A percentile compares a stretch with the other conserved stretches of the same genome.
These are phyloP conservation scores for Takashimella tepidaria DNA, from an alignment of 1,284 basidiomycete genomes.

Conservation along the genomic window DNA sequence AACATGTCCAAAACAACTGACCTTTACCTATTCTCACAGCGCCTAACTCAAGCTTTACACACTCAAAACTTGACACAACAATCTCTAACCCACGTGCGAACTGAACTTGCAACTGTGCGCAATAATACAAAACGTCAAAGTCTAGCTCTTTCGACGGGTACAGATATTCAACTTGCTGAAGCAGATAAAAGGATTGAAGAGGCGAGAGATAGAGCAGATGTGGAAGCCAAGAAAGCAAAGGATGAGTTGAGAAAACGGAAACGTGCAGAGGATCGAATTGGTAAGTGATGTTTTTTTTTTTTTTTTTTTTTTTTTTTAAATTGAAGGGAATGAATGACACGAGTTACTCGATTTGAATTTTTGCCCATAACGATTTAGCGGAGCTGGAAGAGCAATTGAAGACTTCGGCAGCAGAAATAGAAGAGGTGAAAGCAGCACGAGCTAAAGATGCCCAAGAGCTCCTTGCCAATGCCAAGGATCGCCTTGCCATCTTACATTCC, in stretches of 20 bases:
- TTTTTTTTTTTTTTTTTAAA: no score
- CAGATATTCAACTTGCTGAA: conserved; percentile 46
- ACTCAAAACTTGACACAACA: conserved; percentile 44
- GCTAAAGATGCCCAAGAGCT: conserved; percentile 65
- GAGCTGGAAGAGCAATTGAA: conserved; percentile 69
- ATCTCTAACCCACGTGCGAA: conserved; percentile 38
- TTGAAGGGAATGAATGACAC: not conserved
- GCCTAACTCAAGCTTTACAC: conserved; percentile 64
- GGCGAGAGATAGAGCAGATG: conserved; percentile 72
- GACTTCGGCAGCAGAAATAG: conserved; percentile 58
- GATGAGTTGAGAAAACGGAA: conserved; percentile 51
- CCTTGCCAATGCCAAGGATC: conserved; percentile 63
- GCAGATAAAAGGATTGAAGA: conserved; percentile 63
- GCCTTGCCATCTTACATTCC: conserved; percentile 59
- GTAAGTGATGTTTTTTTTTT: no score
- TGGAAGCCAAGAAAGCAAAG: conserved; percentile 63
- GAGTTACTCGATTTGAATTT: conserved; percentile 4
- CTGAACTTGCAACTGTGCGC: conserved; percentile 33
- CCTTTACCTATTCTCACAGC: conserved; percentile 48
- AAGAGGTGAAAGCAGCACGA: conserved; percentile 61
- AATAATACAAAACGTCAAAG: conserved; percentile 22
- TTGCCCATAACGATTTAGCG: no score
- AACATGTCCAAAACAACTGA: not conserved
- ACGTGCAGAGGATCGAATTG: conserved; percentile 37
- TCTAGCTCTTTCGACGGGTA: conserved; percentile 21